Evolutionary conservation across 495 filamentous ascomycete genomes (phyloP).

Genomic region (Aspergillus avenaceus): DNA sequence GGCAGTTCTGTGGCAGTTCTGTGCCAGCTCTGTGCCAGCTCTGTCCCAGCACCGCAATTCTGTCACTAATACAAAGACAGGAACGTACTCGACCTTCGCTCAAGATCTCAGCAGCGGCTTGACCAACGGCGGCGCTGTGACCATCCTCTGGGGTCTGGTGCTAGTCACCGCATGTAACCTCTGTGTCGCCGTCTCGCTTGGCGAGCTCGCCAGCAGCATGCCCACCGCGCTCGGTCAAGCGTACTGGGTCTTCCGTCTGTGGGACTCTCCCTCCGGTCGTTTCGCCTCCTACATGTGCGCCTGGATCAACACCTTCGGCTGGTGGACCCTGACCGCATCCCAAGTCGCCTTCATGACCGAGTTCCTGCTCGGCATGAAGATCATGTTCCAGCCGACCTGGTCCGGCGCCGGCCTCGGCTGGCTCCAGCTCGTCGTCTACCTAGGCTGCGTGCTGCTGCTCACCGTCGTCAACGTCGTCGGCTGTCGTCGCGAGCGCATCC

Average conservation of each 20-base stretch:
- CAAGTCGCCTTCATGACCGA: slow-evolving; percentile 47
- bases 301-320: slow-evolving; percentile 47
- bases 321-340: slow-evolving; percentile 44
- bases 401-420: slow-evolving; percentile 33
- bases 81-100: slow-evolving; percentile 44
- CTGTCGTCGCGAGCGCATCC: slow-evolving; percentile 40
- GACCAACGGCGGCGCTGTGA: slow-evolving; percentile 39
- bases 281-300: slow-evolving; percentile 44
- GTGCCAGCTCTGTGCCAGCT: too few relatives aligned
- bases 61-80: too few relatives aligned
- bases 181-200: slow-evolving; percentile 41
- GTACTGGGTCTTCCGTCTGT: slow-evolving; percentile 42
- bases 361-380: slow-evolving; percentile 43
- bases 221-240: slow-evolving; percentile 43
- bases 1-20: background rate
- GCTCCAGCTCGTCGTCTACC: slow-evolving; percentile 43
- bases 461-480: slow-evolving; percentile 42
- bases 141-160: slow-evolving; percentile 45
- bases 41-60: too few relatives aligned
- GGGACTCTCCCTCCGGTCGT: slow-evolving; percentile 28
- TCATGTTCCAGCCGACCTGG: slow-evolving; percentile 38
- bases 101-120: slow-evolving; percentile 40
- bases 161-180: slow-evolving; percentile 41
- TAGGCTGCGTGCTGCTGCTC: slow-evolving; percentile 34
- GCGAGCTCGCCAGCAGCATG: slow-evolving; percentile 45